Base-by-base conservation (phyloP, 73 alveolate genomes). In the Loxodes magnus region DNA sequence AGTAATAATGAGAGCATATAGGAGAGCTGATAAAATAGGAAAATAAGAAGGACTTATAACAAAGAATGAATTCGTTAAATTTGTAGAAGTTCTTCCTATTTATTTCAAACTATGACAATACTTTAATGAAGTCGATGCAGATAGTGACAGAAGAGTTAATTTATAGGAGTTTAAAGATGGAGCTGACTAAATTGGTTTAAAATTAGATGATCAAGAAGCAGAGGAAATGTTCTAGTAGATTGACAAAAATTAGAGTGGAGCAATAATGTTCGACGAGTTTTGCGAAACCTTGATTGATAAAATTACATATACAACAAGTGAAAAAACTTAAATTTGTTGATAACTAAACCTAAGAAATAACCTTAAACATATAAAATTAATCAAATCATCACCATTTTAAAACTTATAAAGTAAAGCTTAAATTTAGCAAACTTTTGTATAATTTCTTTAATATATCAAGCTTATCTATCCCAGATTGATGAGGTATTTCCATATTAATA, bases 1-100 rank as follows among this genome's bases (percentile, higher is more conserved):
- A 4, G 50, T 37, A 9, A 37, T 37, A 21, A 37, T 37, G 50
- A 37, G 50, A 37, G 50, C 50, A 21, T 37, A 37, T 25, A 37
- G 17, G 14, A 37, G 17, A 25, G 50, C 50, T 9, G 50, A 37
- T 25, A 9, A 37, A 9, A 14, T 14, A 21, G 50, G 50, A 4
- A 9, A 9, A 9, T 4, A 9, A 37, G 50, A 37, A 9, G 50
- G 50, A 21, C 50, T 37, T 9, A 4, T 37, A 21, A 37, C 4
- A 5, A 37, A 25, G 50, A 37, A 37, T 5, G 50, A 37, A 25
- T 37, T 37, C 50, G 17, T 21, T 14, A 37, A 37, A 9, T 37
- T 37, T 25, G 4, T 37, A 5, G 50, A 37, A 25, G 12, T 37
- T 25, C 50, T 37, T 9, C 50, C 50, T 25, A 37, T 37, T 25